A percentile compares a stretch with the other conserved stretches of the same genome.
These are phyloP conservation scores for Epichloe gansuensis DNA, from an alignment of 2,329 filamentous ascomycete species.

Conservation along the genomic window DNA sequence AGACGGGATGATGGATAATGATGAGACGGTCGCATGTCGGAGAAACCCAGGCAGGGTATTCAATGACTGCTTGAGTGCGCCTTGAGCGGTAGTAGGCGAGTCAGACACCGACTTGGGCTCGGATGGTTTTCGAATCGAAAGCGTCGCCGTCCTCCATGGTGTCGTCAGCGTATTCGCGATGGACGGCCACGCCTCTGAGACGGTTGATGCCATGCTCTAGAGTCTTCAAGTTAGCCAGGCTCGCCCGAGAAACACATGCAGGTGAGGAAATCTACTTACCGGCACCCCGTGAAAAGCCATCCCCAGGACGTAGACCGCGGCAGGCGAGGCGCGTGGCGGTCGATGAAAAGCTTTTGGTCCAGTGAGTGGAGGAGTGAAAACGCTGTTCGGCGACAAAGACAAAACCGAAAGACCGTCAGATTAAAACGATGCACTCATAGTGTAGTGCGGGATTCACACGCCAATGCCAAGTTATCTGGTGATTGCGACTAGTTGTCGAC, in stretches of 20 bases:
- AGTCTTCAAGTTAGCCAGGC: slow-evolving; percentile 10
- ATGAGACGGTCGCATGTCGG: slow-evolving; percentile 10
- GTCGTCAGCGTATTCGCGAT: slow-evolving; percentile 27
- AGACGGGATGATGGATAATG: background rate
- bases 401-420: background rate
- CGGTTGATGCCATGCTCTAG: slow-evolving; percentile 30
- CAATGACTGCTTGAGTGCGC: slow-evolving; percentile 8
- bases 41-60: slow-evolving; percentile 17
- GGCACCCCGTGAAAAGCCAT: slow-evolving; percentile 21
- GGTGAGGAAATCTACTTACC: slow-evolving; percentile 9
- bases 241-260: background rate
- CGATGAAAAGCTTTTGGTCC: background rate
- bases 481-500: background rate
- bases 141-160: slow-evolving; percentile 18
- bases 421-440: slow-evolving; percentile 11
- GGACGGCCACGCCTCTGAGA: slow-evolving; percentile 34
- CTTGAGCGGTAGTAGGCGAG: slow-evolving; percentile 5
- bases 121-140: slow-evolving; percentile 5
- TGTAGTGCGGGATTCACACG: slow-evolving; percentile 8
- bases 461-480: background rate
- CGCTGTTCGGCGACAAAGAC: background rate
- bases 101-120: slow-evolving; percentile 1
- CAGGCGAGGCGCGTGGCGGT: background rate
- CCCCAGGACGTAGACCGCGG: background rate
- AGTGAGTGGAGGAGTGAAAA: background rate